These are phyloP conservation scores for Quercus parvula DNA, from an alignment of 306 rosid genomes.

Conservation along the genomic window DNA sequence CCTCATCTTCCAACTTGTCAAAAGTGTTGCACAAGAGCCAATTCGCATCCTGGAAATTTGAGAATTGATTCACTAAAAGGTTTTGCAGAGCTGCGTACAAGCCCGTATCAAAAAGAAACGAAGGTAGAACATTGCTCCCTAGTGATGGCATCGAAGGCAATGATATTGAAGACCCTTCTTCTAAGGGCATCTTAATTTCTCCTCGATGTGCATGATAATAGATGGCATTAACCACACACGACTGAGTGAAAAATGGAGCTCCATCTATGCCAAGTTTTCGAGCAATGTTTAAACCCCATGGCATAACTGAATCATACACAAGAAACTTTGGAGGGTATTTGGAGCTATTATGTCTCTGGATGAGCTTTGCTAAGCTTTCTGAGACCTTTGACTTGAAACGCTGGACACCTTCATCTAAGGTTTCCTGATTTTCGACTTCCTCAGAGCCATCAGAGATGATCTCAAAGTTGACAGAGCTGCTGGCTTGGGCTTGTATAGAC, in stretches of 20 bases:
- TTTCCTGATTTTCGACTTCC: background rate
- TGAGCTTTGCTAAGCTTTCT: background rate
- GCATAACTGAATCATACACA: constrained; percentile 24
- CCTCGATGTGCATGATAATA: constrained; percentile 8
- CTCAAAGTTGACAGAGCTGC: background rate
- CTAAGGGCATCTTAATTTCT: too few species aligned
- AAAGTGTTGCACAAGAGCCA: too few species aligned
- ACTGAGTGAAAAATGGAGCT: constrained; percentile 32
- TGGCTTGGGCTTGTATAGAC: background rate
- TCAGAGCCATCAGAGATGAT: constrained; percentile 21
- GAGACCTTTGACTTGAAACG: background rate
- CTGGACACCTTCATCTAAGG: background rate
- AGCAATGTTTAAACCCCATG: constrained; percentile 30
- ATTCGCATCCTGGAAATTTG: too few species aligned
- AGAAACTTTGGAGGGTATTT: background rate
- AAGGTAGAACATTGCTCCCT: background rate
- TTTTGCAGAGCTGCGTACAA: background rate
- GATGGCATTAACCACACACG: background rate
- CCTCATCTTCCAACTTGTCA: too few species aligned
- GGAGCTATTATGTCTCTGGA: background rate
- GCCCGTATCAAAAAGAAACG: background rate
- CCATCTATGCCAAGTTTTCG: constrained; percentile 12
- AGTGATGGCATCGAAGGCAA: constrained; percentile 18
- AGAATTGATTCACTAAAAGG: too few species aligned
- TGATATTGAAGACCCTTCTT: too few species aligned